These are phyloP conservation scores for Paxillus ammoniavirescens DNA, from an alignment of 768 basidiomycete species.

Conservation along the genomic window DNA sequence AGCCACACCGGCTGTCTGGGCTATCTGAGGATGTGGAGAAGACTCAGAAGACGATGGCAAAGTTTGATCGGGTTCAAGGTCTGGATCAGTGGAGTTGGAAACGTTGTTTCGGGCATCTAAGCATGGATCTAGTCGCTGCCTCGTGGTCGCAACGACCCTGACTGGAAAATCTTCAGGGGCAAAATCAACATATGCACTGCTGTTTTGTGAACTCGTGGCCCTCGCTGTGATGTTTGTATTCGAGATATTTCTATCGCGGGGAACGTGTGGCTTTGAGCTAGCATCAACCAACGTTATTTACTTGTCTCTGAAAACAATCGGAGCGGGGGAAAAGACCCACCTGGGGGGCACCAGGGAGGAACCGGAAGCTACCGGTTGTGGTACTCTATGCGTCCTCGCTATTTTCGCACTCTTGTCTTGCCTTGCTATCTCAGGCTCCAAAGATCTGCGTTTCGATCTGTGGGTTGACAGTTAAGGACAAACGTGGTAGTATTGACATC, in stretches of 20 bases:
- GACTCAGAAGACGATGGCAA: neutral
- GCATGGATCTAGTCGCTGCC: neutral
- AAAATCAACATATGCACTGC: neutral
- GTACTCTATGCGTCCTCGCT: neutral
- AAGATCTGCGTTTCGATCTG: conserved; percentile 10
- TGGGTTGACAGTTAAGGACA: neutral
- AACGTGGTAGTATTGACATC: neutral
- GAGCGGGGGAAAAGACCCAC: conserved; percentile 14
- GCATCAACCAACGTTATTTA: neutral
- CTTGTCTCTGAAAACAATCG: conserved; percentile 5
- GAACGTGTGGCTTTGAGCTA: neutral
- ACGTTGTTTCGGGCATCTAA: conserved; percentile 1
- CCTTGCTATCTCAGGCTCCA: neutral
- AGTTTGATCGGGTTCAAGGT: neutral
- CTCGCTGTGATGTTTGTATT: neutral
- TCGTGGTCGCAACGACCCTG: neutral
- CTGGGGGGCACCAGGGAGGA: neutral
- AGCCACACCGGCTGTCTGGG: conserved; percentile 5
- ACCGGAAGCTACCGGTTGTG: neutral
- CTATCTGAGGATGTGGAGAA: neutral
- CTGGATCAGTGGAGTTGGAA: conserved; percentile 11
- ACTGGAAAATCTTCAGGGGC: neutral
- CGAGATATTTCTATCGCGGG: neutral
- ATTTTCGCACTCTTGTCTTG: neutral
- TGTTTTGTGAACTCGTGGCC: neutral